Base-by-base conservation (phyloP, 257 asterid genomes). In the Leonotis leonurus region DNA sequence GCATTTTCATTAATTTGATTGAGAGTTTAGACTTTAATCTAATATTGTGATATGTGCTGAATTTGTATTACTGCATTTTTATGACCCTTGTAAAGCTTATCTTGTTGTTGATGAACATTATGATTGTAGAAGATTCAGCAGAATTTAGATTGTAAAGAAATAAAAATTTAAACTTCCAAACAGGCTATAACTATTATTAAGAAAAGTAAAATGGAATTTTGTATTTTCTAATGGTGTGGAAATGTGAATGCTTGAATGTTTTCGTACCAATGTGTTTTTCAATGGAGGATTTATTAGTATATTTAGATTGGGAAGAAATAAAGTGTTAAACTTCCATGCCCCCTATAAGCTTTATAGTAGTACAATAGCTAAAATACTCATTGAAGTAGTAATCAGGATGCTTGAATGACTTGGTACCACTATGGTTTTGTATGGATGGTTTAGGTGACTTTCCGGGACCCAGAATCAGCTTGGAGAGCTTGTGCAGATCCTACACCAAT, bases 391-490 rank as follows among this genome's bases (percentile, higher is more conserved):
- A n/a, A 55, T 57, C 43, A 76, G 70, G 75, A 69, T 78, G 54
- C 67, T 58, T 72, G 70, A 84, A 70, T 82, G 83, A 79, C 82
- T 72, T 90, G 74, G 67, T 69, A 61, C 75, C 70, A 37, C 43
- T 70, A 73, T 82, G 93, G 75, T 77, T 74, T 83, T 81, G 62
- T 80, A 29, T 78, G 90, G 99, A 80, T 90, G 85, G 86, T 75
- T 81, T 92, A 92, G 99, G 99, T 92, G 75, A 92, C 99, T 71
- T 92, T 92, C 82, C 95, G 86, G 72, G 93, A 92, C 73, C 95
- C 97, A 8, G 98, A 92, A 68, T 86, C 99, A 21, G 96, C 97
- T 25, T 83, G 90, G 77, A 89, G 95, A 79, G 99, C 99, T 4
- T 92, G 99, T 68, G 90, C 81, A 11, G 95, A 92, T 70, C 97